Evolutionary conservation across 176 grass and related monocot species (phyloP), one percentile per base, ranked within the genome.

Genomic region (Triticum dicoccoides): DNA sequence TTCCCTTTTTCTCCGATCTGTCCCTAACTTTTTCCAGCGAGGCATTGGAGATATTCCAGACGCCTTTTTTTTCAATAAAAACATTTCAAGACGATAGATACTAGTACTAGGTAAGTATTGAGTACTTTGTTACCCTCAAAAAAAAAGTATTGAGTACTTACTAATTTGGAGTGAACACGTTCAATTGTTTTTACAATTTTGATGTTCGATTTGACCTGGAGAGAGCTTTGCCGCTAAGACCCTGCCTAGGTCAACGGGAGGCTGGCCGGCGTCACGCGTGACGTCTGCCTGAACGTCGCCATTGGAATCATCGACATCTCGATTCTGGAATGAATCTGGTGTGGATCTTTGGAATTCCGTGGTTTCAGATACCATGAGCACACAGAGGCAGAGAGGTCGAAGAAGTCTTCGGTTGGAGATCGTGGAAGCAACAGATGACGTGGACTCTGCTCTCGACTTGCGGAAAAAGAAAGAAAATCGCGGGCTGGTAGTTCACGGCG

Each of bases 261-360:
- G 6, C 7, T 18, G 52, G 52, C 52, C 2, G 11, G 45, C 87
- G 87, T 89, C 81, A 89, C 4, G 15, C 66, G 39, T 89, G 82
- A 80, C 18, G 87, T 25, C 9, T 65, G 10, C 11, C 29, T 21
- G 5, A 3, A 23, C 3, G 42, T 34, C 0, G 7, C 11, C 34
- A 42, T 45, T 41, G 5, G 52, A 56, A 67, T 68, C 44, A 18
- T 82, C 5, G 17, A 9, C 47, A 0, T 45, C 6, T 45, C n/a
- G 70, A 7, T 15, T n/a, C 69, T 41, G 30, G 10, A 76, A 66
- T 9, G n/a, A 76, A 56, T 13, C 21, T 41, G 0, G 11, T 24
- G 1, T 1, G 6, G n/a, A 5, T 4, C 0, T 11, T 29, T 14
- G 8, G 56, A 15, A 33, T 56, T 42, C 56, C 4, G 4, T 82